Evolutionary conservation across 208 protist genomes (phyloP), one percentile per base, ranked within the genome.

Genomic region (Crithidia mellificae): DNA sequence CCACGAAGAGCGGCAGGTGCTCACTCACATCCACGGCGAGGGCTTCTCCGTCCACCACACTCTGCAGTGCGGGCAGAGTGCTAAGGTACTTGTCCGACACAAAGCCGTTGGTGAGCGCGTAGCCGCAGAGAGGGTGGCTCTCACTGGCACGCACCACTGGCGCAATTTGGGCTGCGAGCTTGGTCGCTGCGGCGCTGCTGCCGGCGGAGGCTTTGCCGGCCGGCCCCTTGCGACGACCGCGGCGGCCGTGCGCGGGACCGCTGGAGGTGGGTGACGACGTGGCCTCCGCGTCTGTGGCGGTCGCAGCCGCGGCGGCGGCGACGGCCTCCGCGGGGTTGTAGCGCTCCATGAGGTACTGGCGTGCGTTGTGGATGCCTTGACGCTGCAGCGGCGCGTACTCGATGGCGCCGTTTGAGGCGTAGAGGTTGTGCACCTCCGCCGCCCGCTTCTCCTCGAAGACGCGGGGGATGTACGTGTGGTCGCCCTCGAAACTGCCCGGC

Each of bases 401-500:
- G 39, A 93, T 78, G 66, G 74, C 87, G 34, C 88, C 88, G 68
- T 93, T 93, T 6, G 85, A 93, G 9, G 72, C 63, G 63, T 91
- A 93, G 19, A 93, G 53, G 68, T 90, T 93, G 17, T 90, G 68
- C 56, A 93, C 73, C 56, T 91, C 75, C 17, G 56, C 64, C 5
- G 72, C 57, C 24, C 84, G 80, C 38, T 56, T 65, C 15, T 58
- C 38, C 63, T 87, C 81, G 61, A 83, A 93, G 27, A 82, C 63
- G 25, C 54, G 58, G 15, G 88, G 88, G 12, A 80, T 64, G 64
- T 91, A 93, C 15, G 78, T 62, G 44, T 68, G 24, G 20, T 29
- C 57, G 22, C 83, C 83, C 1, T 83, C 78, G 25, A 91, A 77
- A 39, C 56, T 78, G 25, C 88, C 88, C 0, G 88, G 85, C 19